Percentiles rank a stretch among this genome's conserved stretches.
phyloP scores from a whole-genome alignment of 2,329 filamentous ascomycete genomes.

The Fusarium duplospermum region DNA sequence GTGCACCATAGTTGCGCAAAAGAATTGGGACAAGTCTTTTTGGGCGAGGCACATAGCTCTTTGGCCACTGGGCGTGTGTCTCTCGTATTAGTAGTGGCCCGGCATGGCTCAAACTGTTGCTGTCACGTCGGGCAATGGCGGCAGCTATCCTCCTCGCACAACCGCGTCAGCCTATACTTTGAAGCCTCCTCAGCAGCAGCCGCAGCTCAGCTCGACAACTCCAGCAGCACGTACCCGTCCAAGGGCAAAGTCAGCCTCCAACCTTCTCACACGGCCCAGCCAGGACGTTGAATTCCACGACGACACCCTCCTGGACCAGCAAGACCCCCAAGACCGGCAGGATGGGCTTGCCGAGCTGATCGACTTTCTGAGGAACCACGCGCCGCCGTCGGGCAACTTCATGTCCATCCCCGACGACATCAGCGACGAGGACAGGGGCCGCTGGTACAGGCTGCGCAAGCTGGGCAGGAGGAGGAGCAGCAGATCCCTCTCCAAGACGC shows the following conservation, averaged over 20 bases:
- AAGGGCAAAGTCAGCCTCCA: constrained; percentile 40
- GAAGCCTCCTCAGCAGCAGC: constrained; percentile 11
- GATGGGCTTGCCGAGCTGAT: constrained; percentile 53
- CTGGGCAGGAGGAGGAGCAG: constrained; percentile 54
- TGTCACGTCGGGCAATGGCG: constrained; percentile 38
- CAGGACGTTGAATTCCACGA: constrained; percentile 35
- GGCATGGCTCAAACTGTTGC: constrained; percentile 41
- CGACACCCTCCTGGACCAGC: constrained; percentile 33
- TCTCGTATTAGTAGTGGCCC: constrained; percentile 32
- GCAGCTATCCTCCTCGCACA: constrained; percentile 32
- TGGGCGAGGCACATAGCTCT: constrained; percentile 4
- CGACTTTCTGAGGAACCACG: constrained; percentile 62
- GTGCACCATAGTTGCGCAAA: constrained; percentile 34
- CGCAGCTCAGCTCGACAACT: not conserved
- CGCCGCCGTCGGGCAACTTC: constrained; percentile 61
- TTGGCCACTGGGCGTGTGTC: not conserved
- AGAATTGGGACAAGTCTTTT: constrained; percentile 15
- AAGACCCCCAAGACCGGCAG: constrained; percentile 25
- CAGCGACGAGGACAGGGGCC: constrained; percentile 49
- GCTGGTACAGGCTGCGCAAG: constrained; percentile 57
- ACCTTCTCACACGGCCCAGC: constrained; percentile 27
- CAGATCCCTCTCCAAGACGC: constrained; percentile 48
- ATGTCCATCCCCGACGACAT: constrained; percentile 58
- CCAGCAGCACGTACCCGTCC: constrained; percentile 33
- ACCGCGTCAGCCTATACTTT: constrained; percentile 13